Evolutionary conservation across 495 filamentous ascomycete genomes (phyloP).

Genomic region (Entonaema liquescens): DNA sequence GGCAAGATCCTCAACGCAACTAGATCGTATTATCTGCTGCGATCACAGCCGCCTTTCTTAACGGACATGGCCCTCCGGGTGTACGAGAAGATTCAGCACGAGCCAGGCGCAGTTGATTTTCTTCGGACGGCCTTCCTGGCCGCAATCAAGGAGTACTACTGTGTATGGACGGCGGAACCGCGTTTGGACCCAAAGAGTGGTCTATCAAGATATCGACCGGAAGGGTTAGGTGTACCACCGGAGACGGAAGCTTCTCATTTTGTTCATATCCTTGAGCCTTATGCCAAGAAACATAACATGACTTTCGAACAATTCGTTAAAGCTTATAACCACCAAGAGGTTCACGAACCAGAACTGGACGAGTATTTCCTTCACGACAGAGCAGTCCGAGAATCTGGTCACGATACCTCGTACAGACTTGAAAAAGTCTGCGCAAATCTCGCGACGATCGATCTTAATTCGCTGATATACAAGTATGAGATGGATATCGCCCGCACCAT

Average conservation of each 20-base stretch:
- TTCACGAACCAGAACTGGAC: constrained; percentile 88
- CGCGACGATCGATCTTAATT: constrained; percentile 93
- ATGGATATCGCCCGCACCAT: constrained; percentile 87
- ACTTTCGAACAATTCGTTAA: constrained; percentile 80
- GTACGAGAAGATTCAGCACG: constrained; percentile 85
- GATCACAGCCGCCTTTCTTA: constrained; percentile 95
- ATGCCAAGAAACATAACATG: constrained; percentile 84
- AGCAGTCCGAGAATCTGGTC: constrained; percentile 93
- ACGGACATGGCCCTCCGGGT: constrained; percentile 95
- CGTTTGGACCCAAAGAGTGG: constrained; percentile 81
- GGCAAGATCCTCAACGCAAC: constrained; percentile 98
- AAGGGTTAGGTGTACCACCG: constrained; percentile 90
- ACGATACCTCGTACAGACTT: constrained; percentile 93
- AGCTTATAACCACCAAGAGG: constrained; percentile 81
- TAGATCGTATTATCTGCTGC: constrained; percentile 89
- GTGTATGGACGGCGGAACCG: constrained; percentile 84
- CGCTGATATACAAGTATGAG: constrained; percentile 94
- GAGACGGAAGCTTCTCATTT: constrained; percentile 94
- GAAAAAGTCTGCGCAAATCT: constrained; percentile 87
- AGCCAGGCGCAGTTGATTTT: constrained; percentile 79
- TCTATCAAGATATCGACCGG: constrained; percentile 88
- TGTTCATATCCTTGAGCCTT: constrained; percentile 83
- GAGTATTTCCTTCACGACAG: constrained; percentile 96
- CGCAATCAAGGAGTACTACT: constrained; percentile 96
- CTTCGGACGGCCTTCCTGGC: constrained; percentile 80